phyloP scores from a whole-genome alignment of 2,329 filamentous ascomycete species.

The Cordyceps cicadae region DNA sequence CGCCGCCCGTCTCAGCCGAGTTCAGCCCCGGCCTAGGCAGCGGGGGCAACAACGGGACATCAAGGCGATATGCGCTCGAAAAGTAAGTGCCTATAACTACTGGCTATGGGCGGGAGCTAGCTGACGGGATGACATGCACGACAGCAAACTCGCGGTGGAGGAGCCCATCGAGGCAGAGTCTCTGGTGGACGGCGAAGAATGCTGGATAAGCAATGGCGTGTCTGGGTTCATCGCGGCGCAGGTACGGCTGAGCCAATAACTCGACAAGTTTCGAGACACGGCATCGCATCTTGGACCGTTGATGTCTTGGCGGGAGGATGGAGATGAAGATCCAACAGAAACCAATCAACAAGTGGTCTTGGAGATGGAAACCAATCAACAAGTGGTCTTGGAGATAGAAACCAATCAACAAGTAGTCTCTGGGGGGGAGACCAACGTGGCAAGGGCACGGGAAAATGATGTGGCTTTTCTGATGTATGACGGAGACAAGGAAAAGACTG shows the following conservation, averaged over 20 bases:
- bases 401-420: background rate
- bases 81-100: conserved; percentile 33
- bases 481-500: background rate
- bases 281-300: background rate
- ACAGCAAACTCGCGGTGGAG: conserved; percentile 55
- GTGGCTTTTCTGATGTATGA: background rate
- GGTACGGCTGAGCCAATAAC: conserved; percentile 21
- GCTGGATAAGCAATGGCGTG: conserved; percentile 85
- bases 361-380: no score
- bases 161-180: conserved; percentile 50
- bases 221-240: conserved; percentile 61
- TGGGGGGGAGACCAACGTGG: no score
- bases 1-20: conserved; percentile 53
- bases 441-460: background rate
- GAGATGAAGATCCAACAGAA: background rate
- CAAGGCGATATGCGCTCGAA: conserved; percentile 73
- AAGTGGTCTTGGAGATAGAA: background rate
- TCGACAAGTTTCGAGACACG: background rate
- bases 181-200: conserved; percentile 63
- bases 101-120: background rate
- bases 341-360: no score
- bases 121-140: conserved; percentile 18
- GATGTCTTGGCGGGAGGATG: conserved; percentile 1
- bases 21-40: conserved; percentile 37
- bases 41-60: conserved; percentile 77